A percentile compares a stretch with the other conserved stretches of the same genome.
Conservation (phyloP, 2,329 filamentous ascomycete genomes). For the Teratosphaeria epicoccoides region DNA sequence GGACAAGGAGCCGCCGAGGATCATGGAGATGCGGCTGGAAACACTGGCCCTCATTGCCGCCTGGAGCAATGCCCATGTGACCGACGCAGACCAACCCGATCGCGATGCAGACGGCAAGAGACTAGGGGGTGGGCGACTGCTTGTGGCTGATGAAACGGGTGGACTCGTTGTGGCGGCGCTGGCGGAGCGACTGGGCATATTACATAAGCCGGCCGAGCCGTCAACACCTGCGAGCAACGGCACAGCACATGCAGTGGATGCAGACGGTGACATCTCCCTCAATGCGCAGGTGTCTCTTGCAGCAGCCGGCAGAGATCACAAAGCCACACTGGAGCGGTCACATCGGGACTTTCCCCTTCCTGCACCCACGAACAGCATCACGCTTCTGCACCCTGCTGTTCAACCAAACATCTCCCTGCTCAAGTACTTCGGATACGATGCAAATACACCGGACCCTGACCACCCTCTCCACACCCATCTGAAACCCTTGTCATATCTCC, state of each 20-base stretch:
- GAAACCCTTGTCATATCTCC: conserved; percentile 80
- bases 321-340: not conserved
- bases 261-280: conserved; percentile 7
- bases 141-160: conserved; percentile 78
- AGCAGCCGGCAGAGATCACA: conserved; percentile 3
- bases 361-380: conserved; percentile 63
- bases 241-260: conserved; percentile 12
- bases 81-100: conserved; percentile 29
- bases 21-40: conserved; percentile 81
- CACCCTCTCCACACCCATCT: conserved; percentile 79
- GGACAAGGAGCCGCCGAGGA: conserved; percentile 68
- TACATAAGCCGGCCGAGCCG: conserved; percentile 29
- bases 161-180: conserved; percentile 72
- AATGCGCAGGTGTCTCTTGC: not conserved
- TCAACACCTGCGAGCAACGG: conserved; percentile 14
- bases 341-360: conserved; percentile 48
- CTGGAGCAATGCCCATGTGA: conserved; percentile 81
- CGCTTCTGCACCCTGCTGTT: conserved; percentile 67
- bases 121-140: conserved; percentile 53
- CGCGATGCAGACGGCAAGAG: conserved; percentile 17
- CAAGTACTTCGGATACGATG: conserved; percentile 82
- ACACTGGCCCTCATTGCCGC: conserved; percentile 69
- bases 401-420: conserved; percentile 82
- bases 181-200: conserved; percentile 78
- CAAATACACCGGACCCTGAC: conserved; percentile 47